Evolutionary conservation across 805 yeast species (phyloP).

Genomic region (Candida odintsovae): DNA sequence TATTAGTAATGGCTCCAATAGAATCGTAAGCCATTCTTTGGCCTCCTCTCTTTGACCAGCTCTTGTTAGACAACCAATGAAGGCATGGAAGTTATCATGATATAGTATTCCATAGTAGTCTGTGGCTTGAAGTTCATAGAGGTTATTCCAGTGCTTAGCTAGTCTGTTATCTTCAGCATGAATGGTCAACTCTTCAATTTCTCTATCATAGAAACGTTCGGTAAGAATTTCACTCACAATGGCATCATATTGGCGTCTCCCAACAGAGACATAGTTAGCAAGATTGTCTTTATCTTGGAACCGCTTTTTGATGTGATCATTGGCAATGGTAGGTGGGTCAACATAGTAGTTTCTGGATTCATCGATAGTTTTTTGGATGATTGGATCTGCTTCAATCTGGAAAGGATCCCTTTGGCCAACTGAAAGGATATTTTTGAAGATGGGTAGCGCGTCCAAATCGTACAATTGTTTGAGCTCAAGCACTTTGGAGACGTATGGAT

Average conservation of each 20-base stretch:
- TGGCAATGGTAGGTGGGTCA: not conserved
- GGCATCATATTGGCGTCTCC: conserved; percentile 4
- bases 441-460: conserved; percentile 2
- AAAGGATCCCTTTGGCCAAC: not conserved
- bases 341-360: conserved; percentile 1
- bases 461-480: conserved; percentile 3
- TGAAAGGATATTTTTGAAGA: conserved; percentile 1
- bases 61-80: conserved; percentile 4
- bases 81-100: conserved; percentile 8
- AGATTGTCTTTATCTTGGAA: not conserved
- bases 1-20: conserved; percentile 5
- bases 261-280: conserved; percentile 1
- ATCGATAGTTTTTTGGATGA: not conserved
- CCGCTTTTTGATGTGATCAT: not conserved
- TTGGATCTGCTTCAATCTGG: not conserved
- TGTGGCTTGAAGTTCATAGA: conserved; percentile 1
- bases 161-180: conserved; percentile 1
- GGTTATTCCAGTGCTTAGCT: conserved; percentile 2
- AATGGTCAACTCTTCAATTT: conserved; percentile 2
- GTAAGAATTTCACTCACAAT: not conserved
- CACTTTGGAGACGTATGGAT: conserved; percentile 3
- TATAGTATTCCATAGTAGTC: not conserved
- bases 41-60: not conserved
- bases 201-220: conserved; percentile 5
- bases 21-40: conserved; percentile 6